Conservation (phyloP, 2,329 filamentous ascomycete genomes). For the Exophiala sp. region DNA sequence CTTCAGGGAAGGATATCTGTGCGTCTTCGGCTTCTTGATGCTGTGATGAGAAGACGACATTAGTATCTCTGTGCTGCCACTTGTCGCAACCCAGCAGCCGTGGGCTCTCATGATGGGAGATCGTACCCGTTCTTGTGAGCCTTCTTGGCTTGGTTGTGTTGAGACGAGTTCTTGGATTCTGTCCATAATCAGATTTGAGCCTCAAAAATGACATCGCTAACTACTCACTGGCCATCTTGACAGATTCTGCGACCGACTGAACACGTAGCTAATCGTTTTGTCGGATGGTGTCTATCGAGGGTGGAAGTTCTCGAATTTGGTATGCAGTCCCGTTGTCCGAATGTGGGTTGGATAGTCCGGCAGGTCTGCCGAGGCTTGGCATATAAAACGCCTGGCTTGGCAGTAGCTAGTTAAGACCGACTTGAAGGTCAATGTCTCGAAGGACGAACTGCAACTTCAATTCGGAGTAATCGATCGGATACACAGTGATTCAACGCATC, state of each 20-base stretch:
- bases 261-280: constrained; percentile 6
- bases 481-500: too few relatives aligned
- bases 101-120: not conserved
- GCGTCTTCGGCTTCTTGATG: constrained; percentile 99
- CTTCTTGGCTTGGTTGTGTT: constrained; percentile 98
- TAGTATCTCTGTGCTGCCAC: not conserved
- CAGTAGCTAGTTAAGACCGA: not conserved
- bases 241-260: constrained; percentile 12
- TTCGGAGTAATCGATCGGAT: too few relatives aligned
- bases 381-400: not conserved
- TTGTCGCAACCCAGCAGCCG: not conserved
- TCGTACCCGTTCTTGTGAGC: constrained; percentile 98
- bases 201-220: too few relatives aligned
- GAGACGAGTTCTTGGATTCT: constrained; percentile 99
- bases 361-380: constrained; percentile 16
- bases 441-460: too few relatives aligned
- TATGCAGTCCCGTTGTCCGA: not conserved
- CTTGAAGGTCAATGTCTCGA: too few relatives aligned
- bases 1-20: constrained; percentile 97
- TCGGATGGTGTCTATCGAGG: constrained; percentile 2
- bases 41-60: constrained; percentile 44
- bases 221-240: constrained; percentile 30
- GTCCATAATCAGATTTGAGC: constrained; percentile 24
- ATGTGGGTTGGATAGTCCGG: constrained; percentile 11
- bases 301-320: constrained; percentile 11